Percentiles rank a stretch among this genome's conserved stretches.
phyloP scores from a whole-genome alignment of 202 grass and related monocot species.

The Miscanthus sacchariflorus region DNA sequence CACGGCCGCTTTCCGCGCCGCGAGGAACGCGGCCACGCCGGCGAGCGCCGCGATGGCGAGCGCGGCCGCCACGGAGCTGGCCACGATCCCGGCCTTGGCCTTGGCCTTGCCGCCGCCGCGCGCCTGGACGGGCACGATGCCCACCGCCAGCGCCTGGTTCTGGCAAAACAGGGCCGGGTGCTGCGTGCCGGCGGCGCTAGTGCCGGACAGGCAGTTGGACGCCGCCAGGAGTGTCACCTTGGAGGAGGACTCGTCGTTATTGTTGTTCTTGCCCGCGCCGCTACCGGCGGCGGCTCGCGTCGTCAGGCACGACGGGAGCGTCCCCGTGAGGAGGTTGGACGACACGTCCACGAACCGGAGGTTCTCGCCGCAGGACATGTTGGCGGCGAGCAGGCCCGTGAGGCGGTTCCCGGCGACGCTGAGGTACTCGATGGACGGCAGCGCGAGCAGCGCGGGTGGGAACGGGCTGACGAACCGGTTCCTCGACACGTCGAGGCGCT shows the following conservation, averaged over 20 bases:
- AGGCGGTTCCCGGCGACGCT: constrained; percentile 79
- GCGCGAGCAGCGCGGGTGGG: constrained; percentile 59
- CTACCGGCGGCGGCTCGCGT: not conserved
- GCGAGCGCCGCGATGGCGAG: constrained; percentile 46
- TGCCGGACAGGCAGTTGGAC: constrained; percentile 69
- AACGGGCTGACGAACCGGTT: constrained; percentile 92
- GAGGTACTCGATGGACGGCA: constrained; percentile 83
- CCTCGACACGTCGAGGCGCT: constrained; percentile 74
- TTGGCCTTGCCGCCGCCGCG: constrained; percentile 13
- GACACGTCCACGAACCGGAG: constrained; percentile 85
- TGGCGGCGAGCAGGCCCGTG: constrained; percentile 75
- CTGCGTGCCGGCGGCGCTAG: constrained; percentile 47
- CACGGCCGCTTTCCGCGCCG: constrained; percentile 51
- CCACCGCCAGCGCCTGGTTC: constrained; percentile 93
- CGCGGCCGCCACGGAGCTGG: constrained; percentile 30
- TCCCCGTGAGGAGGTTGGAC: constrained; percentile 82
- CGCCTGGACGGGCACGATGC: constrained; percentile 59
- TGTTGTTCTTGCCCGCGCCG: not conserved
- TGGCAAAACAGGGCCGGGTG: constrained; percentile 73
- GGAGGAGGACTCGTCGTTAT: not conserved
- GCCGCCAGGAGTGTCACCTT: constrained; percentile 57
- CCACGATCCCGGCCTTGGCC: constrained; percentile 43
- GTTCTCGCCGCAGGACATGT: constrained; percentile 78
- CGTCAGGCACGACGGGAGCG: constrained; percentile 68
- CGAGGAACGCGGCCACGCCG: constrained; percentile 53